phyloP scores from a whole-genome alignment of 139 green algal genomes.

The Chlorella sp. region DNA sequence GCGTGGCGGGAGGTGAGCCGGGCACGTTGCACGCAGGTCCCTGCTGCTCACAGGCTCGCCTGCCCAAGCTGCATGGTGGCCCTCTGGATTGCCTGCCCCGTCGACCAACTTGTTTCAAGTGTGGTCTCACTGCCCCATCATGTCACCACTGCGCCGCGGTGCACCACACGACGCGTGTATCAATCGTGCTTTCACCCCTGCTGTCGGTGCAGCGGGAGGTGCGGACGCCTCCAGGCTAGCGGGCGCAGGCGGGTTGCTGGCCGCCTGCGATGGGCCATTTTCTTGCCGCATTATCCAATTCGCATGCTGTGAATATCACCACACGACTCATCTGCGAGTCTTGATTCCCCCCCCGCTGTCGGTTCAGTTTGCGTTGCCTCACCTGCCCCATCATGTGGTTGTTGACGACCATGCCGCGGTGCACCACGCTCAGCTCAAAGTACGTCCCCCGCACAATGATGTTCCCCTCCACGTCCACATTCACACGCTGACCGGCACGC shows the following conservation, averaged over 20 bases:
- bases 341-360: no score
- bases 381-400: constrained; percentile 11
- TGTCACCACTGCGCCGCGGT: neutral
- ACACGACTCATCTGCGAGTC: no score
- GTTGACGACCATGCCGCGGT: neutral
- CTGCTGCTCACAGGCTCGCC: no score
- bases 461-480: neutral
- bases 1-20: neutral
- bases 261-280: neutral
- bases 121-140: neutral
- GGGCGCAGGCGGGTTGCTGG: neutral
- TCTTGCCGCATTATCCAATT: neutral
- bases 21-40: neutral
- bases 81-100: neutral
- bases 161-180: neutral
- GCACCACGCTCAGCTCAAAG: constrained; percentile 25
- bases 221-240: no score
- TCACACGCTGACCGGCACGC: neutral
- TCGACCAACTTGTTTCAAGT: no score
- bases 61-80: neutral
- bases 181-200: no score
- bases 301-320: no score
- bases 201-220: no score
- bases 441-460: neutral
- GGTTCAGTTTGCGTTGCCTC: no score